A percentile compares a stretch with the other conserved stretches of the same genome.
Conservation (phyloP, 2,329 filamentous ascomycete genomes). For the Pseudonectria buxi region DNA sequence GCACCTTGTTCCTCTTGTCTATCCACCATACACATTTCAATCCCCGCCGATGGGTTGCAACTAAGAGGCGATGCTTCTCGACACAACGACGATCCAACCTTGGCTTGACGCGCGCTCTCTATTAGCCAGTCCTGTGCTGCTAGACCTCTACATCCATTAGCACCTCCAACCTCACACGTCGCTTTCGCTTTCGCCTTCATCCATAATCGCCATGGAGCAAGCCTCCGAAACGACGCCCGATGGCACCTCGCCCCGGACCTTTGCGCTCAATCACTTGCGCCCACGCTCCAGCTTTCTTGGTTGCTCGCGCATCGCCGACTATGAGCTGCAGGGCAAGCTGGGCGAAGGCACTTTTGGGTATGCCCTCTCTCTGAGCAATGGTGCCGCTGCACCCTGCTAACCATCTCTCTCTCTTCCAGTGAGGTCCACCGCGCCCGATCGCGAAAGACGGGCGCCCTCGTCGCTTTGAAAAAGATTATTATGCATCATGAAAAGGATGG, state of each 20-base stretch:
- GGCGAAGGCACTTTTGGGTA: slow-evolving; percentile 94
- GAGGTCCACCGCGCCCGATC: slow-evolving; percentile 89
- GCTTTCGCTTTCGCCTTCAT: neutral
- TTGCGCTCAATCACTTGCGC: slow-evolving; percentile 50
- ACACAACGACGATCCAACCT: slow-evolving; percentile 4
- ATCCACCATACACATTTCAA: no score
- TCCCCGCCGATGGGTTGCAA: neutral
- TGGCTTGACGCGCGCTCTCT: slow-evolving; percentile 14
- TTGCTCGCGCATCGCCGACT: slow-evolving; percentile 76
- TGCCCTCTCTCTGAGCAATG: slow-evolving; percentile 20
- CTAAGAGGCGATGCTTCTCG: slow-evolving; percentile 6
- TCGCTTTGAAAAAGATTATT: slow-evolving; percentile 96
- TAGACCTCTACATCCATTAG: slow-evolving; percentile 1
- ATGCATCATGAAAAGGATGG: slow-evolving; percentile 99
- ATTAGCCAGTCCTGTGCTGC: slow-evolving; percentile 1
- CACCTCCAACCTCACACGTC: neutral
- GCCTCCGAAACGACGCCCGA: slow-evolving; percentile 25
- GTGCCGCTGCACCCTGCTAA: slow-evolving; percentile 6
- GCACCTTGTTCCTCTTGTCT: no score
- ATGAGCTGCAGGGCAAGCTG: slow-evolving; percentile 74
- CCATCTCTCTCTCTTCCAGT: slow-evolving; percentile 31
- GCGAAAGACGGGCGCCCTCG: slow-evolving; percentile 63
- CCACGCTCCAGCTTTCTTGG: slow-evolving; percentile 63
- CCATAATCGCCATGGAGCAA: slow-evolving; percentile 22
- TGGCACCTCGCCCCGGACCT: slow-evolving; percentile 47